phyloP scores from a whole-genome alignment of 2,329 filamentous ascomycete species.

The Clonostachys rosea region DNA sequence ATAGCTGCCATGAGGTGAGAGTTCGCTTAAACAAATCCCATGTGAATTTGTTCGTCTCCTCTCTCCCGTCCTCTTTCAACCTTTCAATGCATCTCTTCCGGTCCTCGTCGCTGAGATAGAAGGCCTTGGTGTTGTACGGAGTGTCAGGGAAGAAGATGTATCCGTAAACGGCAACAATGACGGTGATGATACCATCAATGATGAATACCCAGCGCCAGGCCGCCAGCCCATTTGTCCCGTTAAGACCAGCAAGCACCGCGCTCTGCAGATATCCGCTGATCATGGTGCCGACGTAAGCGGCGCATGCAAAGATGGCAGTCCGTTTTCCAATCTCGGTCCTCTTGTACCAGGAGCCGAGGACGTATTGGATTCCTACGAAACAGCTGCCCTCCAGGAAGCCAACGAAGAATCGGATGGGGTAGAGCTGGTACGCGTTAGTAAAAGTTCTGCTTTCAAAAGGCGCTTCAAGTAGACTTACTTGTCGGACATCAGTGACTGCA shows the following conservation, averaged over 20 bases:
- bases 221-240: conserved; percentile 35
- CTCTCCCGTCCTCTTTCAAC: no score
- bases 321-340: conserved; percentile 57
- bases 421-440: no score
- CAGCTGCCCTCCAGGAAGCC: conserved; percentile 30
- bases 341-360: conserved; percentile 53
- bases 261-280: conserved; percentile 51
- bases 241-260: conserved; percentile 27
- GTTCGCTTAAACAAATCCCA: no score
- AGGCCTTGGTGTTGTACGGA: conserved; percentile 28
- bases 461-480: no score
- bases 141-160: conserved; percentile 44
- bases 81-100: conserved; percentile 12
- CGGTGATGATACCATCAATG: conserved; percentile 47
- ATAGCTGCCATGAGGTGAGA: no score
- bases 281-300: conserved; percentile 51
- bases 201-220: conserved; percentile 19
- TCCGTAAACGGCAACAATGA: conserved; percentile 47
- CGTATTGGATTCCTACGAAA: conserved; percentile 35
- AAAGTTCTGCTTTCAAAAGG: no score
- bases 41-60: no score
- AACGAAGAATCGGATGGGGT: conserved; percentile 33
- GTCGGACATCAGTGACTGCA: no score
- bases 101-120: conserved; percentile 23
- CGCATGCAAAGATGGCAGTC: conserved; percentile 57